phyloP scores from a whole-genome alignment of 148 eudicot species.

The Chenopodium formosanum region DNA sequence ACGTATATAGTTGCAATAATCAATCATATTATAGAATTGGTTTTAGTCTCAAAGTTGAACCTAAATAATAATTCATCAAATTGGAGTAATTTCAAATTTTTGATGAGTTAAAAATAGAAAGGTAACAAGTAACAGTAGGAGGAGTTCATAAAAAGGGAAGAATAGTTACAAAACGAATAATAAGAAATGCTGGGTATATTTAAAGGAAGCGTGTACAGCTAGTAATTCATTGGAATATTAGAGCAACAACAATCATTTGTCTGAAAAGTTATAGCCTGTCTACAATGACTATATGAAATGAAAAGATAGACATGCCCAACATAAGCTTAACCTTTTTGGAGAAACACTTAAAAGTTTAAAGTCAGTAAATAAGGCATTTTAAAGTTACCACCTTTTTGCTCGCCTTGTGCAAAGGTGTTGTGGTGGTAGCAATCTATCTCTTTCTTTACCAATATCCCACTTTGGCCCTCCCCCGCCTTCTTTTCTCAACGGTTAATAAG shows the following conservation, averaged over 20 bases:
- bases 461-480: too few species aligned
- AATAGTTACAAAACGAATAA: not conserved
- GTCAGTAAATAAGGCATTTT: not conserved
- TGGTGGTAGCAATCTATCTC: slow-evolving; percentile 26
- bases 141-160: not conserved
- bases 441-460: not conserved
- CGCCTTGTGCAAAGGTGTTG: not conserved
- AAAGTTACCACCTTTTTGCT: slow-evolving; percentile 10
- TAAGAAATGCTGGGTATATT: not conserved
- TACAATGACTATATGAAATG: slow-evolving; percentile 14
- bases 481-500: too few species aligned
- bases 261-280: slow-evolving; percentile 32
- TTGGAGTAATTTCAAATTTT: too few species aligned
- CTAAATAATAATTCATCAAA: too few species aligned
- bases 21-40: too few species aligned
- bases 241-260: slow-evolving; percentile 30
- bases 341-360: slow-evolving; percentile 7
- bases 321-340: not conserved
- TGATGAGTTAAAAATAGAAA: too few species aligned
- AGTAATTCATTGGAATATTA: slow-evolving; percentile 24
- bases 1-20: too few species aligned
- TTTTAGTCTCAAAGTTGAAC: too few species aligned
- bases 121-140: not conserved
- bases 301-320: slow-evolving; percentile 13
- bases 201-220: slow-evolving; percentile 32